These are phyloP conservation scores for Strombidium stylifer DNA, from an alignment of 73 alveolate genomes.

Conservation along the genomic window DNA sequence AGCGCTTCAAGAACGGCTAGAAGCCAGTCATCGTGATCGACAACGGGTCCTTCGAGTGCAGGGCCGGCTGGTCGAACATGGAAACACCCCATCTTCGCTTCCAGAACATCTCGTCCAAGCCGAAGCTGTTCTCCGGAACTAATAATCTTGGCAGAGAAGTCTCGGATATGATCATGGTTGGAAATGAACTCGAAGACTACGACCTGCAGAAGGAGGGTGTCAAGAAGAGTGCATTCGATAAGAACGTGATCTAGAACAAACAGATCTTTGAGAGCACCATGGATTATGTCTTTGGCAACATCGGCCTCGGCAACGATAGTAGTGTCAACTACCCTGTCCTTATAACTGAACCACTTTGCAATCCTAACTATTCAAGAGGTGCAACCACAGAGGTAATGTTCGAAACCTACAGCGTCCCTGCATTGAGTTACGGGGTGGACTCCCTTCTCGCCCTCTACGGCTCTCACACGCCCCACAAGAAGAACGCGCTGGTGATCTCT, in stretches of 20 bases:
- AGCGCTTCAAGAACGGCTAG: no score
- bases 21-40: conserved; percentile 84
- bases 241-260: conserved; percentile 83
- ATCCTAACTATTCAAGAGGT: conserved; percentile 83
- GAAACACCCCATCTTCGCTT: conserved; percentile 79
- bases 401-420: conserved; percentile 87
- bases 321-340: conserved; percentile 84
- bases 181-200: conserved; percentile 54
- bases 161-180: conserved; percentile 53
- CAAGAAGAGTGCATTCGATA: conserved; percentile 90
- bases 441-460: conserved; percentile 70
- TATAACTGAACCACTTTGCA: conserved; percentile 89
- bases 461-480: conserved; percentile 37
- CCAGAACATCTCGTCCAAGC: conserved; percentile 81
- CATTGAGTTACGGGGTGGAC: conserved; percentile 81
- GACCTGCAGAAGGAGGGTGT: conserved; percentile 87
- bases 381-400: conserved; percentile 80
- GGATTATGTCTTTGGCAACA: conserved; percentile 86
- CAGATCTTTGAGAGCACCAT: conserved; percentile 81
- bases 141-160: conserved; percentile 49
- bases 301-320: conserved; percentile 66
- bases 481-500: conserved; percentile 70
- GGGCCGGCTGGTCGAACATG: conserved; percentile 95
- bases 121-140: no score
- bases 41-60: conserved; percentile 86